phyloP scores from a whole-genome alignment of 2,329 filamentous ascomycete species.

The Exophiala phaeomuriformis region DNA sequence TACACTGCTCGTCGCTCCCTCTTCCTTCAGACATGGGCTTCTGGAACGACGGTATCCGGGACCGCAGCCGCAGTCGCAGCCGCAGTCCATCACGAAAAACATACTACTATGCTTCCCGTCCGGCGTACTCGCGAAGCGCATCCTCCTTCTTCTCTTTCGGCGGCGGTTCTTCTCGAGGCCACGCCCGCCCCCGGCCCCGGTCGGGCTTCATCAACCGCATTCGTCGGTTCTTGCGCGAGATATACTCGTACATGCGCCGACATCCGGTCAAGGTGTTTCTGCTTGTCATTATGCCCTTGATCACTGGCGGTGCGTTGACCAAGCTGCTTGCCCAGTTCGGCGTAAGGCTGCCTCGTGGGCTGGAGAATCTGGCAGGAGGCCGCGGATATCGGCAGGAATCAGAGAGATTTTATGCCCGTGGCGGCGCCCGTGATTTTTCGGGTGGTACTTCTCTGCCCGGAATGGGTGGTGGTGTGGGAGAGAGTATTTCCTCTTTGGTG shows the following conservation, averaged over 20 bases:
- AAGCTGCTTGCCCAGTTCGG: conserved; percentile 73
- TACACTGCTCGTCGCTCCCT: neutral
- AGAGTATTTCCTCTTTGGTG: conserved; percentile 43
- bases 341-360: conserved; percentile 60
- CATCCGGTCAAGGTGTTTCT: conserved; percentile 84
- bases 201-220: conserved; percentile 71
- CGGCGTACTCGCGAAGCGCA: conserved; percentile 31
- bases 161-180: conserved; percentile 37
- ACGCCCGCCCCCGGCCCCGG: conserved; percentile 66
- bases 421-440: conserved; percentile 29
- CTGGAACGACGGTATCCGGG: conserved; percentile 3
- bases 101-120: conserved; percentile 31
- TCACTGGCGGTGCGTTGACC: conserved; percentile 74
- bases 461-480: conserved; percentile 34
- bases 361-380: conserved; percentile 38
- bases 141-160: conserved; percentile 31
- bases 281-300: conserved; percentile 76
- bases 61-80: conserved; percentile 1
- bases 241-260: conserved; percentile 70
- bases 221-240: conserved; percentile 69
- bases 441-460: conserved; percentile 25
- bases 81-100: conserved; percentile 1
- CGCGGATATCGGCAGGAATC: conserved; percentile 32
- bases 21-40: neutral
- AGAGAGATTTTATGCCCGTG: conserved; percentile 28